Conservation (phyloP, 2,329 filamentous ascomycete species). For the Talaromyces sp. region DNA sequence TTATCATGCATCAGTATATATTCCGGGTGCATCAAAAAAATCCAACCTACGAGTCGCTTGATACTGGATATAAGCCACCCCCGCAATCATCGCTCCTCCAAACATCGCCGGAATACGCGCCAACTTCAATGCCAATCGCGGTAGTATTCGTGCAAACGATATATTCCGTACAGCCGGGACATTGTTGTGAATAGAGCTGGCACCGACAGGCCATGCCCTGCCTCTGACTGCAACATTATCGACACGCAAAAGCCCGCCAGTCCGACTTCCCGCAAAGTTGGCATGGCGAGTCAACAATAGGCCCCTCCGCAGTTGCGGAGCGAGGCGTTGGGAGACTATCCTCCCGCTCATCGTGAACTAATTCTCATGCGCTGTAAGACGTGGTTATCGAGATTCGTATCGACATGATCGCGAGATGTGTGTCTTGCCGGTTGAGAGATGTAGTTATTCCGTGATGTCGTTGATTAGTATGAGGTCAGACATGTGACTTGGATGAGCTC, state of each 20-base stretch:
- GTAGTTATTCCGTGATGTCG: slow-evolving; percentile 11
- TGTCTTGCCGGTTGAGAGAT: background rate
- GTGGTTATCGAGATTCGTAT: slow-evolving; percentile 3
- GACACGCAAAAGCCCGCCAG: slow-evolving; percentile 67
- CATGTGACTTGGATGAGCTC: slow-evolving; percentile 3
- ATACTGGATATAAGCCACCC: slow-evolving; percentile 90
- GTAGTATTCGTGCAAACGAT: slow-evolving; percentile 69
- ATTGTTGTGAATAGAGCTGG: slow-evolving; percentile 77
- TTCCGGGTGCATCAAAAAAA: background rate
- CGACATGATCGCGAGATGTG: slow-evolving; percentile 16
- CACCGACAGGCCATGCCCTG: slow-evolving; percentile 73
- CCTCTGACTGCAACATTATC: slow-evolving; percentile 62
- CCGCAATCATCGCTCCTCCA: slow-evolving; percentile 81
- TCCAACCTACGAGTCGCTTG: slow-evolving; percentile 75
- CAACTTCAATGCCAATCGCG: slow-evolving; percentile 88
- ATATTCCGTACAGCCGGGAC: slow-evolving; percentile 62
- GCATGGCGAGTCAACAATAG: slow-evolving; percentile 61
- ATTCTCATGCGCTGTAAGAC: slow-evolving; percentile 36
- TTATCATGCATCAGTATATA: background rate
- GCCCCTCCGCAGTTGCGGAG: slow-evolving; percentile 64
- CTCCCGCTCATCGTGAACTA: slow-evolving; percentile 64
- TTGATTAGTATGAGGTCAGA: background rate
- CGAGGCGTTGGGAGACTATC: slow-evolving; percentile 71
- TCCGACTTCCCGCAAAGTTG: slow-evolving; percentile 60
- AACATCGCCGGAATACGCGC: slow-evolving; percentile 85